These are phyloP conservation scores for Cytospora mali DNA, from an alignment of 2,329 filamentous ascomycete genomes.

Conservation along the genomic window DNA sequence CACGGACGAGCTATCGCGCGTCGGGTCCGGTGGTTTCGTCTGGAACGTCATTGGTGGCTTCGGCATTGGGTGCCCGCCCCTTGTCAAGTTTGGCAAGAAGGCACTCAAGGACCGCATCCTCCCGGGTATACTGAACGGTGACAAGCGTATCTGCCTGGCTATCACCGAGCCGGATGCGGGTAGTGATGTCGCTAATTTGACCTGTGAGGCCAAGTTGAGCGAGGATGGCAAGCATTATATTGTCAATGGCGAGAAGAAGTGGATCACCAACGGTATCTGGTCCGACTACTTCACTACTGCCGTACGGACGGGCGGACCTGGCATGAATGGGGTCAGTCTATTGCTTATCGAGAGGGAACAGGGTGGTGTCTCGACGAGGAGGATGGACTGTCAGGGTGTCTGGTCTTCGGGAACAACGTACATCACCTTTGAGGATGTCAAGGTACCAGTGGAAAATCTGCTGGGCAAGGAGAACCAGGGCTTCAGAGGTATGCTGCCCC, in stretches of 20 bases:
- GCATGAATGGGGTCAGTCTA: conserved; percentile 91
- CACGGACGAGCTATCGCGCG: conserved; percentile 90
- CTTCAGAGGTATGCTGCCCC: conserved; percentile 68
- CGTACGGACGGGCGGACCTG: conserved; percentile 82
- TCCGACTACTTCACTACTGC: conserved; percentile 97
- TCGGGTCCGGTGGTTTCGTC: conserved; percentile 87
- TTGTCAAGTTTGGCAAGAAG: conserved; percentile 91
- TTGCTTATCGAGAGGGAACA: conserved; percentile 86
- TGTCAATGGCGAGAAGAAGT: conserved; percentile 99
- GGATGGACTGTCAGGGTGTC: conserved; percentile 98
- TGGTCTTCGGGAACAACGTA: conserved; percentile 96
- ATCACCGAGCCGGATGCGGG: conserved; percentile 97
- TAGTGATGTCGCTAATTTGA: conserved; percentile 91
- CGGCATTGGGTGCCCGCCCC: conserved; percentile 88
- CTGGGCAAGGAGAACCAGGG: conserved; percentile 98
- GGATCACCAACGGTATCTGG: conserved; percentile 99
- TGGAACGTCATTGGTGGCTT: conserved; percentile 98
- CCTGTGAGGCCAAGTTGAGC: conserved; percentile 90
- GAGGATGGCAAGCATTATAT: conserved; percentile 99
- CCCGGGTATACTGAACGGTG: conserved; percentile 83
- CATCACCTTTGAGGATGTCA: conserved; percentile 98
- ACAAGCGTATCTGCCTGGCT: conserved; percentile 96
- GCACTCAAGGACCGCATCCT: conserved; percentile 82
- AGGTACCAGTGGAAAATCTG: conserved; percentile 98
- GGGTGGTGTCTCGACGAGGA: conserved; percentile 86